These are phyloP conservation scores for Oenanthe javanica DNA, from an alignment of 140 eudicot species.

Conservation along the genomic window DNA sequence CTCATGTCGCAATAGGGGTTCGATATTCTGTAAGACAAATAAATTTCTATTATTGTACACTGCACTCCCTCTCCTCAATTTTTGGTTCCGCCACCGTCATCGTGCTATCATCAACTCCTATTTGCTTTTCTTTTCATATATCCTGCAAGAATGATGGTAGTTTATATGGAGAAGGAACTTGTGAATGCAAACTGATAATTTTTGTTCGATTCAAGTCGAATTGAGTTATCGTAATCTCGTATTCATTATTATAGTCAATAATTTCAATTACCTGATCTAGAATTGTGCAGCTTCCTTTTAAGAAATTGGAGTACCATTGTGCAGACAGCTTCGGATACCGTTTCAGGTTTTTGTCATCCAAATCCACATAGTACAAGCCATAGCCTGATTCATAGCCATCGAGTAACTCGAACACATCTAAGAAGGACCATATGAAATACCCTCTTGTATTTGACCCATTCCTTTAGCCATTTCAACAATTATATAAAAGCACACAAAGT, in stretches of 20 bases:
- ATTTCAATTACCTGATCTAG: background rate
- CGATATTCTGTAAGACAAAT: no score
- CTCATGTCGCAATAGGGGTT: background rate
- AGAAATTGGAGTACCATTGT: background rate
- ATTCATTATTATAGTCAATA: background rate
- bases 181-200: background rate
- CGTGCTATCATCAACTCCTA: background rate
- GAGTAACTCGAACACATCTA: background rate
- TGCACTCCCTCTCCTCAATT: background rate
- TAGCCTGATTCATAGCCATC: background rate
- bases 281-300: background rate
- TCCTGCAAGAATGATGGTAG: background rate
- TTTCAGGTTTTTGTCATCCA: background rate
- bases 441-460: conserved; percentile 3
- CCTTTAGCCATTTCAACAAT: background rate
- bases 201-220: background rate
- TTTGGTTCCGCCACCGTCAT: background rate
- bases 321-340: conserved; percentile 8
- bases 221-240: background rate
- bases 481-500: background rate
- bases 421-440: conserved; percentile 3
- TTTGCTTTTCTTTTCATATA: background rate
- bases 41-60: background rate
- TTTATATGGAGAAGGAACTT: background rate
- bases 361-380: conserved; percentile 10